Percentiles rank a stretch among this genome's conserved stretches.
Conservation (phyloP, 192 early-diverging fungal genomes). For the Lunasporangiospora selenospora region DNA sequence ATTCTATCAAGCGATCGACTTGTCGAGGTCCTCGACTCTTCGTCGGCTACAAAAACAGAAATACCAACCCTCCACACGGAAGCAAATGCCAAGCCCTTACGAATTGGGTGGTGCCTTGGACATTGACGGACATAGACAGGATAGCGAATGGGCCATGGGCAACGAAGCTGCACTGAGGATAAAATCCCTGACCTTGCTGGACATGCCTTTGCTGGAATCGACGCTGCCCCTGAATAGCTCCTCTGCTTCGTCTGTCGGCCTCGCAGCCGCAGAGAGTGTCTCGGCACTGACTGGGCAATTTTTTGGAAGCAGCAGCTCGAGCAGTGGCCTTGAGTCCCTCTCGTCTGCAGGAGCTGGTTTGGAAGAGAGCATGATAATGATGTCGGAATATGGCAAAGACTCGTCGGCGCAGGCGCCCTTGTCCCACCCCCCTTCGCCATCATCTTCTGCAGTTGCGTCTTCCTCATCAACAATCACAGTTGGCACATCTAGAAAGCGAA, state of each 20-base stretch:
- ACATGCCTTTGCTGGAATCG: constrained; percentile 30
- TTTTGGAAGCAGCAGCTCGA: constrained; percentile 31
- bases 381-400: constrained; percentile 12
- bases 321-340: background rate
- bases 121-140: constrained; percentile 4
- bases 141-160: constrained; percentile 16
- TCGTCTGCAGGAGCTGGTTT: constrained; percentile 9
- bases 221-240: background rate
- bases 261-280: too few relatives aligned
- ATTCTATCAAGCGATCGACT: constrained; percentile 45
- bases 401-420: constrained; percentile 11
- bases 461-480: background rate
- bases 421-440: background rate
- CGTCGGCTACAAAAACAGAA: constrained; percentile 35
- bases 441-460: constrained; percentile 9
- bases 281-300: constrained; percentile 18
- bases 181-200: constrained; percentile 36
- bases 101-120: too few relatives aligned
- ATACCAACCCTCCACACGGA: constrained; percentile 9
- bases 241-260: background rate
- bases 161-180: constrained; percentile 44
- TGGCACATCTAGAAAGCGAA: constrained; percentile 11
- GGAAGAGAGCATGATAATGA: constrained; percentile 10
- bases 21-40: constrained; percentile 24
- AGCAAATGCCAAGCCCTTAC: too few relatives aligned